These are phyloP conservation scores for Massospora cicadina DNA, from an alignment of 371 early-diverging fungal genomes.

Conservation along the genomic window DNA sequence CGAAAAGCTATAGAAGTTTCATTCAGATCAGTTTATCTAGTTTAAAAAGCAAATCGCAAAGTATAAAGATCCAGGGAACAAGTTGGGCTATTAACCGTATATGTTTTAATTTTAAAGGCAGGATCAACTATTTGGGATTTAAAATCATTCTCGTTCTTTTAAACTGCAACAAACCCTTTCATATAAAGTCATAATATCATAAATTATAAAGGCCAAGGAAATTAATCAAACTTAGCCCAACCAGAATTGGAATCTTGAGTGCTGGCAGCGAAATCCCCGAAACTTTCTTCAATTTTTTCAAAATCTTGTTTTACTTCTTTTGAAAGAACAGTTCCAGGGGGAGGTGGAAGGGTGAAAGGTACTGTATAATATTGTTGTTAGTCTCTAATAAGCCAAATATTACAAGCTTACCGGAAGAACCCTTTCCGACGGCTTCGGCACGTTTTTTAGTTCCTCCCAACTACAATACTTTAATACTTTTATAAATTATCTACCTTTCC, in stretches of 20 bases:
- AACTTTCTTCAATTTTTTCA: background rate
- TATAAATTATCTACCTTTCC: conserved; percentile 12
- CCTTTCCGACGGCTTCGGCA: background rate
- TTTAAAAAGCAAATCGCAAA: too few species aligned
- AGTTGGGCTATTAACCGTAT: too few species aligned
- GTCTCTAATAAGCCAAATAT: background rate
- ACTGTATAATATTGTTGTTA: background rate
- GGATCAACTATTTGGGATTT: too few species aligned
- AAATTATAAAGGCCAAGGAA: too few species aligned
- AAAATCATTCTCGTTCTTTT: too few species aligned
- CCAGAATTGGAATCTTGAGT: background rate
- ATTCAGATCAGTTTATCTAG: too few species aligned
- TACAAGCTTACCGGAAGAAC: background rate
- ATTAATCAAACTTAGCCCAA: conserved; percentile 5
- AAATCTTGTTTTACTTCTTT: background rate
- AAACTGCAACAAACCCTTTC: too few species aligned
- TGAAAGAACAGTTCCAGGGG: background rate
- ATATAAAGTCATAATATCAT: too few species aligned
- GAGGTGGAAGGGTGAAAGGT: background rate
- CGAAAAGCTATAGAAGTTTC: too few species aligned
- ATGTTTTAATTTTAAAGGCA: too few species aligned
- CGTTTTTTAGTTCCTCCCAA: background rate
- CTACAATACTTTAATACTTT: background rate
- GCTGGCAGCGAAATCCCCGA: background rate
- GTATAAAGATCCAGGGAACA: too few species aligned